phyloP scores from a whole-genome alignment of 164 flowering plant species.

The Vitis rupestris region DNA sequence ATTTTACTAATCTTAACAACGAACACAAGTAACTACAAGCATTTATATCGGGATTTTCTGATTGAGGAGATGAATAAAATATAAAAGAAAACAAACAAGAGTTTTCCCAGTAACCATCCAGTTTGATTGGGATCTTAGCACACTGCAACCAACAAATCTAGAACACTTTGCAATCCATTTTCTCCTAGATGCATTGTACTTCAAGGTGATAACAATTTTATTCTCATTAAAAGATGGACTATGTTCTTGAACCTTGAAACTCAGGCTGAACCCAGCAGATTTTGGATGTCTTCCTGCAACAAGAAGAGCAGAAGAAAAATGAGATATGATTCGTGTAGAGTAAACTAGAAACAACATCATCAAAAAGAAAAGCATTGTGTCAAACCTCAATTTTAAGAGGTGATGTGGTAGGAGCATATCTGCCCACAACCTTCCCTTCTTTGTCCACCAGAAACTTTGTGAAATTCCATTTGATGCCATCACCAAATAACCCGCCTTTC shows the following conservation, averaged over 20 bases:
- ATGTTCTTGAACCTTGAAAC: conserved; percentile 3
- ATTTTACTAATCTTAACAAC: no score
- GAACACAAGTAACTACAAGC: no score
- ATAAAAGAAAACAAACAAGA: no score
- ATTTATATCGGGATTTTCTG: no score
- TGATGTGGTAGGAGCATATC: conserved; percentile 80
- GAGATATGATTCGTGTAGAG: background rate
- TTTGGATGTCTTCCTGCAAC: conserved; percentile 69
- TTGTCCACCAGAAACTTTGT: conserved; percentile 87
- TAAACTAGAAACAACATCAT: background rate
- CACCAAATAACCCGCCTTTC: conserved; percentile 68
- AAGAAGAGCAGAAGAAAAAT: conserved; percentile 8
- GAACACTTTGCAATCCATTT: no score
- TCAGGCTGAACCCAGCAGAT: conserved; percentile 46
- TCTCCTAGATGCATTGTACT: no score
- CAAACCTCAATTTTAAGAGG: conserved; percentile 83
- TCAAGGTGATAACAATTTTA: no score
- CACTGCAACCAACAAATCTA: no score
- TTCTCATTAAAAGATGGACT: no score
- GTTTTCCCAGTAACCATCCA: no score
- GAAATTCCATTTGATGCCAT: conserved; percentile 93
- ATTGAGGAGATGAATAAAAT: no score
- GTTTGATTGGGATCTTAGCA: no score
- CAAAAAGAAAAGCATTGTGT: background rate
- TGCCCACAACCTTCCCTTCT: conserved; percentile 73